These are phyloP conservation scores for Hypericum perforatum DNA, from an alignment of 345 rosid species.

Conservation along the genomic window DNA sequence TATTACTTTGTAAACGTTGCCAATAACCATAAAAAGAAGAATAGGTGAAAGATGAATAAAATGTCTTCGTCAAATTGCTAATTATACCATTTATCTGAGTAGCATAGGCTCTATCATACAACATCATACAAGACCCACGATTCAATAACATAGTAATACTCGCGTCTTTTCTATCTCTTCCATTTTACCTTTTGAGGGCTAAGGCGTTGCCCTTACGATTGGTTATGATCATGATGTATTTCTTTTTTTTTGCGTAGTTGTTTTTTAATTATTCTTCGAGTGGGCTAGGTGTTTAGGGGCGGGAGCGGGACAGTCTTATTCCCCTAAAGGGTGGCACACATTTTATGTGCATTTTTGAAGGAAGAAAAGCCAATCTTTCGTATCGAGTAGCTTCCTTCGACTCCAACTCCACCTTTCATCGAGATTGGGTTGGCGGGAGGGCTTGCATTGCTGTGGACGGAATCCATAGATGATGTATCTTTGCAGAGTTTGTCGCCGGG, in stretches of 20 bases:
- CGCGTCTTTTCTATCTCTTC: not conserved
- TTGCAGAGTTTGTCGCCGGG: too few relatives aligned
- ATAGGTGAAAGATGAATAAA: not conserved
- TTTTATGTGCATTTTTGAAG: not conserved
- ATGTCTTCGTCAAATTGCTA: not conserved
- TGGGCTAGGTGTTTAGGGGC: not conserved
- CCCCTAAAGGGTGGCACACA: not conserved
- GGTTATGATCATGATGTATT: not conserved
- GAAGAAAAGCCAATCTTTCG: not conserved
- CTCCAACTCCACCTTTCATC: not conserved
- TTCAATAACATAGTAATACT: not conserved
- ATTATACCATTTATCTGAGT: not conserved
- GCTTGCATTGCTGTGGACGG: slow-evolving; percentile 7
- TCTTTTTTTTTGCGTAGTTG: not conserved
- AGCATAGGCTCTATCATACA: too few relatives aligned
- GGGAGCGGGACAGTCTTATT: not conserved
- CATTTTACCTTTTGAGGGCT: not conserved
- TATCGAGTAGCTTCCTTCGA: not conserved
- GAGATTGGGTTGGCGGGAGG: not conserved
- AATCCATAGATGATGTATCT: too few relatives aligned
- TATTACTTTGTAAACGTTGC: not conserved
- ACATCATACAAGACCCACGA: not conserved
- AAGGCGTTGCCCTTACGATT: not conserved
- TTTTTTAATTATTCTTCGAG: not conserved
- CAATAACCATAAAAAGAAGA: not conserved